These are phyloP conservation scores for Takashimella tepidaria DNA, from an alignment of 1,284 basidiomycete genomes.

Conservation along the genomic window DNA sequence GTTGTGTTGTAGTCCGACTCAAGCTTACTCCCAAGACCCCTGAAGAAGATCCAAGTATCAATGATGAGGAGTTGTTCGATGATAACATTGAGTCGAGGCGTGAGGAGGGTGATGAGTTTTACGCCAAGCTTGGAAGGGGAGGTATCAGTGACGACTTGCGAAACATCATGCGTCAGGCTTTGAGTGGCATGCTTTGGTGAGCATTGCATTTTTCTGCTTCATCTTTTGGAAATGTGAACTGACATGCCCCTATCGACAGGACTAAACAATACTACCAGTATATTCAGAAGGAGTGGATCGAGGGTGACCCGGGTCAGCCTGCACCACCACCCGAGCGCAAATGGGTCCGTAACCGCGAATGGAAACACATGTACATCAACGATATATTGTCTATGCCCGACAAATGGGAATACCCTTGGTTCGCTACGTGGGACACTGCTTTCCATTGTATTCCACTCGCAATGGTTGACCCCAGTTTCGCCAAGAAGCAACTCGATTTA, in stretches of 20 bases:
- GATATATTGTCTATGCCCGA: conserved; percentile 98
- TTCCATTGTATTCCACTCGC: conserved; percentile 98
- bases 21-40: conserved; percentile 79
- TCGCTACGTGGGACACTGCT: conserved; percentile 89
- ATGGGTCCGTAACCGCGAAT: conserved; percentile 80
- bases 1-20: conserved; percentile 90
- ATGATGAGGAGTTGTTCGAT: conserved; percentile 88
- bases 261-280: conserved; percentile 97
- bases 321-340: conserved; percentile 87
- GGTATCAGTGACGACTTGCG: conserved; percentile 85
- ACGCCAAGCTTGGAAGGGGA: conserved; percentile 69
- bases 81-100: conserved; percentile 80
- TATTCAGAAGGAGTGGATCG: conserved; percentile 91
- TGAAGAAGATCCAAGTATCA: conserved; percentile 68
- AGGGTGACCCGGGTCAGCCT: conserved; percentile 91
- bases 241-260: conserved; percentile 39
- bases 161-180: conserved; percentile 95
- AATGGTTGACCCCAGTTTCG: conserved; percentile 88
- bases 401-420: conserved; percentile 99
- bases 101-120: conserved; percentile 94
- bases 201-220: conserved; percentile 13
- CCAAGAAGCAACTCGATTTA: conserved; percentile 94
- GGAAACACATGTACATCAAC: conserved; percentile 90
- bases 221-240: background rate
- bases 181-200: conserved; percentile 93